Percentiles rank a stretch among this genome's conserved stretches.
Evolutionary conservation across 2,329 filamentous ascomycete genomes (phyloP).

Genomic region (Trichoderma aggressivum): DNA sequence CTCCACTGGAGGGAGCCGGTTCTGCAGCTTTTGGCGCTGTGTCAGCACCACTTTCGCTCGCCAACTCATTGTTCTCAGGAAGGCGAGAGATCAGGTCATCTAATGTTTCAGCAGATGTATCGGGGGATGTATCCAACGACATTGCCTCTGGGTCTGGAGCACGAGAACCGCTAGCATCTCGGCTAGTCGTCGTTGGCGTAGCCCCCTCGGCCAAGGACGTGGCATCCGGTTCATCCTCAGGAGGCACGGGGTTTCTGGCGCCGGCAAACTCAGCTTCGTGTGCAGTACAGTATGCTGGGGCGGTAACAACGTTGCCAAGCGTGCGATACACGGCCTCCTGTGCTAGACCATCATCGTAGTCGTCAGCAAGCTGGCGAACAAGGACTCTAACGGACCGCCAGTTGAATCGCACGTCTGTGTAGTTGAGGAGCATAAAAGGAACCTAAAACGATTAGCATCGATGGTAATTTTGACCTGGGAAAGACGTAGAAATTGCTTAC

Average conservation of each 20-base stretch:
- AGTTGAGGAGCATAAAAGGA: constrained; percentile 42
- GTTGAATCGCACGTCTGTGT: constrained; percentile 42
- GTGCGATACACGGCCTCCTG: constrained; percentile 81
- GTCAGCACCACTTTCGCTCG: constrained; percentile 25
- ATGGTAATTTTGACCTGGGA: not conserved
- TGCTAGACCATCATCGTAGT: constrained; percentile 57
- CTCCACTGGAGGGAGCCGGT: constrained; percentile 7
- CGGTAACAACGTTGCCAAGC: constrained; percentile 59
- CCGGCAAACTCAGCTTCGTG: constrained; percentile 57
- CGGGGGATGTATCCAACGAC: constrained; percentile 36
- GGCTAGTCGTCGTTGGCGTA: constrained; percentile 21
- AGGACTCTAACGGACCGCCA: constrained; percentile 39
- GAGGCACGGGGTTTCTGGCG: constrained; percentile 64
- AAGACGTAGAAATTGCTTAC: constrained; percentile 33
- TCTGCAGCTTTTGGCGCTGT: constrained; percentile 17
- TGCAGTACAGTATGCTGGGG: constrained; percentile 72
- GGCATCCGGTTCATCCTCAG: constrained; percentile 48
- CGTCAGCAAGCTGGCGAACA: constrained; percentile 34
- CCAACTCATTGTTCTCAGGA: constrained; percentile 23
- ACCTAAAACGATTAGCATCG: constrained; percentile 14
- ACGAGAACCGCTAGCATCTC: constrained; percentile 27
- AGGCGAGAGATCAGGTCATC: constrained; percentile 29
- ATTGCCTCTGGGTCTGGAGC: constrained; percentile 36
- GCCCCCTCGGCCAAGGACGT: constrained; percentile 30
- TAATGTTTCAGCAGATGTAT: constrained; percentile 29